Conservation (phyloP, 345 rosid genomes). For the Euphorbia lathyris region DNA sequence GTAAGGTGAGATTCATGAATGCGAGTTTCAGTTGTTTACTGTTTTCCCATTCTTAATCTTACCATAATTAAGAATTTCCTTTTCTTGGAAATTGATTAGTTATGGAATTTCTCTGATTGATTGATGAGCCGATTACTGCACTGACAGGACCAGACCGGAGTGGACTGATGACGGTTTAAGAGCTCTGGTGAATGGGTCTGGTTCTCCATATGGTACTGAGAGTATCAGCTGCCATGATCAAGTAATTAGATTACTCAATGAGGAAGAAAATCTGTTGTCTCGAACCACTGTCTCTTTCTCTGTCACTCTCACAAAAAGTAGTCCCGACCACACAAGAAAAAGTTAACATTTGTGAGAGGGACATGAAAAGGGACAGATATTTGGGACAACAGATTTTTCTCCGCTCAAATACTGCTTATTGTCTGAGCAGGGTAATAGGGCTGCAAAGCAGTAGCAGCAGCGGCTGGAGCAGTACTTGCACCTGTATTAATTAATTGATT, state of each 20-base stretch:
- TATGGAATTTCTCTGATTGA: not conserved
- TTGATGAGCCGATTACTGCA: not conserved
- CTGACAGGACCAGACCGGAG: not conserved
- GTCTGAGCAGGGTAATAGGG: conserved; percentile 9
- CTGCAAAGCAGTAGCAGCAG: not conserved
- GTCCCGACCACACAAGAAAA: no score
- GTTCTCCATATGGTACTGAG: no score
- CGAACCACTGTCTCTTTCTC: no score
- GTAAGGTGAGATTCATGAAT: not conserved
- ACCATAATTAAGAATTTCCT: not conserved
- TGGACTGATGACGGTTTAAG: no score
- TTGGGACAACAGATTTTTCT: no score
- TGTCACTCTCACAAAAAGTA: no score
- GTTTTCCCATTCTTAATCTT: not conserved
- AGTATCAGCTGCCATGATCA: not conserved
- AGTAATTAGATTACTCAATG: no score
- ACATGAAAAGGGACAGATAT: no score
- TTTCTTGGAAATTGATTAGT: not conserved
- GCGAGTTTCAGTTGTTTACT: not conserved
- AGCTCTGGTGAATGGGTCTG: not conserved
- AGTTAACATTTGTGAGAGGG: no score
- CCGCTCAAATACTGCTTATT: conserved; percentile 10
- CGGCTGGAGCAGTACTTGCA: conserved; percentile 8
- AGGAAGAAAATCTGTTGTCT: no score
- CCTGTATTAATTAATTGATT: not conserved